Conservation (phyloP, 139 green algal genomes). For the Closterium sp. region DNA sequence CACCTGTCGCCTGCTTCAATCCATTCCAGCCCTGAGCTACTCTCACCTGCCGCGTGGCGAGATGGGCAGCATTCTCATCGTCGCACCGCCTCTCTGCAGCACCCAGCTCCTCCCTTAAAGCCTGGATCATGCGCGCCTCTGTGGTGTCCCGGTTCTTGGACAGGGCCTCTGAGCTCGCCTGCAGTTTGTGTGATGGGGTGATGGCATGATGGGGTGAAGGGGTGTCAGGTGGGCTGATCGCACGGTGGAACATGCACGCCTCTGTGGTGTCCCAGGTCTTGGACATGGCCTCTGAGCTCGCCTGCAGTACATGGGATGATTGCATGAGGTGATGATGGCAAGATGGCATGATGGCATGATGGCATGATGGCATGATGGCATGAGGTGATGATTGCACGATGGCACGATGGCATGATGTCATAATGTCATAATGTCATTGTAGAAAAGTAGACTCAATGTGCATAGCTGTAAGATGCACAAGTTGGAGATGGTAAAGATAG, state of each 20-base stretch:
- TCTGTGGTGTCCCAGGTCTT: constrained; percentile 28
- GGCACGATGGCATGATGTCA: no score
- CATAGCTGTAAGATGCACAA: no score
- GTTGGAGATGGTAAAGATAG: no score
- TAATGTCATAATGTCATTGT: no score
- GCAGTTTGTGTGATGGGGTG: not conserved
- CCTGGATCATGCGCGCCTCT: constrained; percentile 44
- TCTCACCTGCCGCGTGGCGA: constrained; percentile 28
- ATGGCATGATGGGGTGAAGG: not conserved
- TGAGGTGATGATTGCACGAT: no score
- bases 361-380: not conserved
- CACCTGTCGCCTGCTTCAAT: no score
- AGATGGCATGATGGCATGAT: constrained; percentile 24
- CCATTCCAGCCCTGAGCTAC: no score
- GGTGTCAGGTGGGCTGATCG: constrained; percentile 2
- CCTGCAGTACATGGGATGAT: not conserved
- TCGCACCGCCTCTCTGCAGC: constrained; percentile 39
- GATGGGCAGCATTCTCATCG: constrained; percentile 31
- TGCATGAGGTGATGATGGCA: not conserved
- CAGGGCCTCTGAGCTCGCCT: constrained; percentile 28
- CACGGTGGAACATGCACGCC: constrained; percentile 23
- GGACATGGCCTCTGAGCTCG: constrained; percentile 13
- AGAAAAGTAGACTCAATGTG: no score
- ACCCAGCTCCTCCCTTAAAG: constrained; percentile 36
- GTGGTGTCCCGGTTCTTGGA: constrained; percentile 21